Conservation (phyloP, 164 flowering plant species). For the Paratinospora sagittata region DNA sequence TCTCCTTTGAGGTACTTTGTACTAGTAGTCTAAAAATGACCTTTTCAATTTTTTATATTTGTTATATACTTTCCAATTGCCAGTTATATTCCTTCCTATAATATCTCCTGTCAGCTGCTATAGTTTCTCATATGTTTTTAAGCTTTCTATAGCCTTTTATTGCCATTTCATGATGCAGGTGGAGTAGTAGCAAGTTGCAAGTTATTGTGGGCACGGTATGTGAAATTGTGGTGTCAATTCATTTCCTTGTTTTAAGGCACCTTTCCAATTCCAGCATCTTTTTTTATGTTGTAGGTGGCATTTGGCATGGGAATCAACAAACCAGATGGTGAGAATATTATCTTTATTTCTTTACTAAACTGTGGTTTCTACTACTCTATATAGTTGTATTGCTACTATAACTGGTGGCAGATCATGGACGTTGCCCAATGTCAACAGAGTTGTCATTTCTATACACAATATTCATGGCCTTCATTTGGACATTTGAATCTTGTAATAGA, state of each 20-base stretch:
- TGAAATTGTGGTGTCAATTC: not conserved
- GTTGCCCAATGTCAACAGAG: not conserved
- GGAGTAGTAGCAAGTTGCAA: constrained; percentile 84
- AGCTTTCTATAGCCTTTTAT: not conserved
- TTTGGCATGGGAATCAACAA: constrained; percentile 99
- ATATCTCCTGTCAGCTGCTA: not conserved
- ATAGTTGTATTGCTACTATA: not conserved
- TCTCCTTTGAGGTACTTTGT: not conserved
- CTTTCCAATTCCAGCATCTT: not conserved
- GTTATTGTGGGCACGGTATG: constrained; percentile 97
- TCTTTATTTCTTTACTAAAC: not conserved
- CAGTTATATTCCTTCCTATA: not conserved
- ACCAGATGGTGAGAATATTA: constrained; percentile 82
- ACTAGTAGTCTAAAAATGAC: not conserved
- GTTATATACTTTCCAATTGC: not conserved
- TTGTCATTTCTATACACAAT: not conserved
- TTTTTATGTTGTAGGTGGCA: constrained; percentile 66
- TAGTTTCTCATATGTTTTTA: not conserved
- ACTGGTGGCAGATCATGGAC: not conserved
- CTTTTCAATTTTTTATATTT: not conserved
- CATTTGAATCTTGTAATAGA: too few relatives aligned
- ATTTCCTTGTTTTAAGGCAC: constrained; percentile 1
- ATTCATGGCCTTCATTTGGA: not conserved
- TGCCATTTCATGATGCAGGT: constrained; percentile 40
- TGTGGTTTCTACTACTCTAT: too few relatives aligned